Evolutionary conservation across 2,329 filamentous ascomycete species (phyloP).

Genomic region (Fusarium hainanense): DNA sequence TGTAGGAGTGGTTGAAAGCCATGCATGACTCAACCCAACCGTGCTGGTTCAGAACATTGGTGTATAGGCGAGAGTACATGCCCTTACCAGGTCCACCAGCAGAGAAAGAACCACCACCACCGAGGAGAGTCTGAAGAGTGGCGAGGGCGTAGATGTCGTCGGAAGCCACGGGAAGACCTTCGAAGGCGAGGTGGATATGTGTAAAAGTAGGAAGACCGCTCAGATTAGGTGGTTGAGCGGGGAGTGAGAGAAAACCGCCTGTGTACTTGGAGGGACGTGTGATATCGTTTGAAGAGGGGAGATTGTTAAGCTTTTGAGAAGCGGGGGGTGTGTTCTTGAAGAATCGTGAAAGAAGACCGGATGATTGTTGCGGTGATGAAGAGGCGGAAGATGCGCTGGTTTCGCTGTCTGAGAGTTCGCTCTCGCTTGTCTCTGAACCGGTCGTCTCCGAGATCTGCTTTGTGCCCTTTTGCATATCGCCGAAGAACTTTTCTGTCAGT

Average conservation of each 20-base stretch:
- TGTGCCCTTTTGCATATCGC: conserved; percentile 76
- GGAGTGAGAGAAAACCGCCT: conserved; percentile 89
- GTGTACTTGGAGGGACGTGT: conserved; percentile 82
- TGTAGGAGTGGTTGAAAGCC: conserved; percentile 97
- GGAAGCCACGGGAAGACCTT: conserved; percentile 89
- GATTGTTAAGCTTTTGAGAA: conserved; percentile 65
- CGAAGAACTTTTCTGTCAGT: conserved; percentile 87
- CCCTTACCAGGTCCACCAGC: conserved; percentile 97
- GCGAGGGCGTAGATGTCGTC: conserved; percentile 97
- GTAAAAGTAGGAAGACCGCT: conserved; percentile 79
- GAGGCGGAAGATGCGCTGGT: conserved; percentile 50
- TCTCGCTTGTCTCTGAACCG: conserved; percentile 68
- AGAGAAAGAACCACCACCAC: conserved; percentile 95
- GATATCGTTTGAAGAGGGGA: conserved; percentile 66
- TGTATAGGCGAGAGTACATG: conserved; percentile 98
- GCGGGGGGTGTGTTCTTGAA: conserved; percentile 84
- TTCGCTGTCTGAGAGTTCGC: conserved; percentile 51
- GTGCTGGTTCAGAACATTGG: conserved; percentile 96
- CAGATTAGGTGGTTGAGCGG: conserved; percentile 81
- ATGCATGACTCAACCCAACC: conserved; percentile 97
- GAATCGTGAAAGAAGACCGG: conserved; percentile 81
- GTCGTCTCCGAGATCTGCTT: conserved; percentile 62
- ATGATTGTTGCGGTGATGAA: conserved; percentile 58
- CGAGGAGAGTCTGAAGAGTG: conserved; percentile 93
- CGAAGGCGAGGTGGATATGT: conserved; percentile 95